Evolutionary conservation across 202 grass and related monocot genomes (phyloP), one percentile per base, ranked within the genome.

Genomic region (Elaeis oleifera): DNA sequence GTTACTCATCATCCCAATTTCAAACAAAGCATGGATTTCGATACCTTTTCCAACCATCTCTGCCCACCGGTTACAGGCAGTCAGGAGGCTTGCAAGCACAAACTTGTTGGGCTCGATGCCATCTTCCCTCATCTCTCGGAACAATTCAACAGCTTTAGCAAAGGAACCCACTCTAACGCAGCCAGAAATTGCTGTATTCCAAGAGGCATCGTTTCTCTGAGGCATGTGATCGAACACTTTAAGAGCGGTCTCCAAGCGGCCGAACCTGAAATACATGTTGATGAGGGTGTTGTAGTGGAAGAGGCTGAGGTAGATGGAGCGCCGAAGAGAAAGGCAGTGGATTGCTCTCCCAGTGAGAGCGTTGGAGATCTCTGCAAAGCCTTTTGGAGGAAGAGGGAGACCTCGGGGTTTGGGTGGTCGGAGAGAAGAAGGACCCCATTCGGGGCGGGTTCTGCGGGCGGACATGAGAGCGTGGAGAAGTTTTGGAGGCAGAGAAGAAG

Each of bases 71-170:
- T 85, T 72, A 58, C 67, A 85, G 0, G 74, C 65, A 1, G 76
- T 75, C 64, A 78, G 63, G 16, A 88, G 76, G 79, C 89, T 95
- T 22, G 89, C 68, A 22, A 95, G 81, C 23, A 83, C 84, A n/a
- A 88, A 95, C 15, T 69, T 81, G 29, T 75, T 83, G 57, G 77
- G 81, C 3, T 72, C 68, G 1, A 95, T 64, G 3, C 26, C 78
- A 1, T 31, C 23, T 9, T 63, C 76, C 59, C 79, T 78, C 79
- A 85, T 83, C 5, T 36, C 69, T 6, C 32, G 55, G 5, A 88
- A 65, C 13, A 88, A 50, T 1, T 20, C 4, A 16, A 88, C 49
- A 1, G 84, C 76, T 5, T 60, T 16, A 54, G 4, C 20, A 5
- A 87, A 71, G 21, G 49, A 24, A 6, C 78, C 72, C 1, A 69